Percentiles rank a stretch among this genome's conserved stretches.
phyloP scores from a whole-genome alignment of 441 rosid species.

The Gossypium trilobum region DNA sequence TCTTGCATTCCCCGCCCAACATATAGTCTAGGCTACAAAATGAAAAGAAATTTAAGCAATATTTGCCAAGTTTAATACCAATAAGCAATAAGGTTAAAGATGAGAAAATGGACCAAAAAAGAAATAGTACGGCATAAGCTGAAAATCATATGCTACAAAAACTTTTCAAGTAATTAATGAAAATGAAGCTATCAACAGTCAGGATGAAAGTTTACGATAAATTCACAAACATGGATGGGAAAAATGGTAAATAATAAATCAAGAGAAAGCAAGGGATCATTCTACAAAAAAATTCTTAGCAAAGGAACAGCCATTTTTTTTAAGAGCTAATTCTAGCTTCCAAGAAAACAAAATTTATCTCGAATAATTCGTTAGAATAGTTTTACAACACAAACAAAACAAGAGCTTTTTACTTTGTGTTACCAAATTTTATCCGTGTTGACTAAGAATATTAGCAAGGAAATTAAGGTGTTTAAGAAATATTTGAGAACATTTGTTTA shows the following conservation, averaged over 20 bases:
- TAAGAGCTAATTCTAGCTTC: background rate
- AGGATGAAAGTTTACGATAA: background rate
- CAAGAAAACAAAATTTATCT: background rate
- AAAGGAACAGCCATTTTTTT: background rate
- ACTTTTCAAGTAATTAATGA: background rate
- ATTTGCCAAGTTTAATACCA: conserved; percentile 8
- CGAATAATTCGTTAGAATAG: background rate
- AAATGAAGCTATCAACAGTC: background rate
- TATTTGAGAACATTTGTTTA: background rate
- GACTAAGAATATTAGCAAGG: background rate
- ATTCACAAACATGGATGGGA: background rate
- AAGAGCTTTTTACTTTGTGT: background rate
- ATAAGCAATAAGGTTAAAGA: conserved; percentile 2
- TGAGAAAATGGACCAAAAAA: background rate
- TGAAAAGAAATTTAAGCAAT: conserved; percentile 15
- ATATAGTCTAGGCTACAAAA: conserved; percentile 71
- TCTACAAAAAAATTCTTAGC: background rate
- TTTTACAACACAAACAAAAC: background rate
- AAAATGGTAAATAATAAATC: background rate
- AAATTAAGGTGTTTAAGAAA: background rate
- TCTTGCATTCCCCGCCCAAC: conserved; percentile 97
- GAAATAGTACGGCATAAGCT: background rate
- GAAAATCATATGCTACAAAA: background rate
- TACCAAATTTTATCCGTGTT: background rate
- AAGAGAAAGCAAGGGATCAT: background rate